Conservation (phyloP, 805 yeast genomes). For the Teunomyces funiuensis region DNA sequence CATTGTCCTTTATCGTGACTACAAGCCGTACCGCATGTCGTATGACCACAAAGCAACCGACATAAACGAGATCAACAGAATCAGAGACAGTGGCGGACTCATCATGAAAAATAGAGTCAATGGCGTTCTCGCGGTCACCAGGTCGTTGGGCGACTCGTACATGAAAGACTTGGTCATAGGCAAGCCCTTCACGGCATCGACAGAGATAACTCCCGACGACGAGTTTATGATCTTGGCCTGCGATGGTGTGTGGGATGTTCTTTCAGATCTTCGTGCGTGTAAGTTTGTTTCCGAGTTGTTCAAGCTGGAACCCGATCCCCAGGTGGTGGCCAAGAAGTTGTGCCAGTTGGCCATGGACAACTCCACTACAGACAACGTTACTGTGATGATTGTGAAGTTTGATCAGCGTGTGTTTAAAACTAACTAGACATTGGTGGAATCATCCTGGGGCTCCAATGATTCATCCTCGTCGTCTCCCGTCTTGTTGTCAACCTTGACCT, state of each 20-base stretch:
- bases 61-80: conserved; percentile 69
- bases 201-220: conserved; percentile 65
- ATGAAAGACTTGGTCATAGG: conserved; percentile 89
- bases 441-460: not conserved
- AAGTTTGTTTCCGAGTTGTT: conserved; percentile 57
- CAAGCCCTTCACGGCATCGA: conserved; percentile 87
- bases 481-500: conserved; percentile 17
- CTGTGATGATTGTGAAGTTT: conserved; percentile 82
- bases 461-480: conserved; percentile 5
- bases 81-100: conserved; percentile 78
- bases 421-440: not conserved
- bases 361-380: conserved; percentile 86
- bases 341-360: conserved; percentile 74
- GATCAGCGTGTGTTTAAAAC: conserved; percentile 42
- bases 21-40: conserved; percentile 73
- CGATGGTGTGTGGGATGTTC: conserved; percentile 97
- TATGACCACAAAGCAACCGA: conserved; percentile 96
- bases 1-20: conserved; percentile 72
- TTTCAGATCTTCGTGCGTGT: conserved; percentile 82
- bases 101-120: conserved; percentile 89
- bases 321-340: conserved; percentile 63
- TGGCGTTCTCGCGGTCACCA: conserved; percentile 91
- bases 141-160: conserved; percentile 91
- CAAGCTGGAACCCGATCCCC: conserved; percentile 45
- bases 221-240: conserved; percentile 88